Evolutionary conservation across 2,329 filamentous ascomycete species (phyloP), one percentile per base, ranked within the genome.

Genomic region (Pseudogymnoascus sp.): DNA sequence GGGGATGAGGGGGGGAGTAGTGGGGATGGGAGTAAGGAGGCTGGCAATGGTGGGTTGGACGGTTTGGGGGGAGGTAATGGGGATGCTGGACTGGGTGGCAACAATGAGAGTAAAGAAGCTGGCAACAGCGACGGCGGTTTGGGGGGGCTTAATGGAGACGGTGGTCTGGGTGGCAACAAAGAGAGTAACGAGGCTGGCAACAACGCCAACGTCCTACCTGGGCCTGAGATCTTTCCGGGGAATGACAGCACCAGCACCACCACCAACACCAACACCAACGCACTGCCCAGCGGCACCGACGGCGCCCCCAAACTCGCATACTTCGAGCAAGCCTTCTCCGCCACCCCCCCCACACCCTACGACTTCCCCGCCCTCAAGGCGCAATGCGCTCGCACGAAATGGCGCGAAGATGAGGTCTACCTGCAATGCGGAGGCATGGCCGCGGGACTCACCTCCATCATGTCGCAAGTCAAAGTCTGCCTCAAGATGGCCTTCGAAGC

Each of bases 401-500:
- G 72, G 69, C 59, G 65, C 6, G 65, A 67, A 24, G 68, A 74
- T 38, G 68, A 70, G 38, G 69, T 71, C 4, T 75, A 72, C 60
- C 61, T 75, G 24, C 66, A 72, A 62, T 75, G 74, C 64, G 70
- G 64, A 14, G 70, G 67, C 37, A 75, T 75, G 60, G 61, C 67
- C 16, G 71, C 72, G 8, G 74, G 73, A 26, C 66, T 75, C 56
- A 75, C 73, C 5, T 68, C 66, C 35, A 72, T 75, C 61, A 69
- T 75, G 61, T 74, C 72, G 6, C 72, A 75, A 65, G 63, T 75
- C 46, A 75, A 73, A 66, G 69, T 72, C 24, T 75, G 74, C 62
- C 64, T 75, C 33, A 75, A 75, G 65, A 74, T 74, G 72, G 73
- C 73, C 53, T 56, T 74, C 11, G 73, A 75, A 5, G 65, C 73